Evolutionary conservation across 164 flowering plant species (phyloP), one percentile per base, ranked within the genome.

Genomic region (Litsea cubeba): DNA sequence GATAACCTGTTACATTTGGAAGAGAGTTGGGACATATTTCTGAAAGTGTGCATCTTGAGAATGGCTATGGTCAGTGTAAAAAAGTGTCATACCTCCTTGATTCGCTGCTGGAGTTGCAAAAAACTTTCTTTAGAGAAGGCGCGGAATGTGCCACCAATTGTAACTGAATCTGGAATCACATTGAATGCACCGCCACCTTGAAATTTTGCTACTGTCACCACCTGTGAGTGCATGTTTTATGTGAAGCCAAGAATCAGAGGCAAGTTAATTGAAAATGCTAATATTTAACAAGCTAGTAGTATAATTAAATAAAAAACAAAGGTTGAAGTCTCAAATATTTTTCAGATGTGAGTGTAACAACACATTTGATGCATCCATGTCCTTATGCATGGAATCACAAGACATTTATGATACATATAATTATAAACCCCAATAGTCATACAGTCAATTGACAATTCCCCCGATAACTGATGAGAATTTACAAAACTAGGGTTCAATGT

Each of bases 171-270:
- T 11, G 87, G 89, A 72, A 86, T 86, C 17, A 84, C 89, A 75
- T 86, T 86, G 65, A 86, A 83, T 69, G 89, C 86, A 51, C 79
- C 85, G 15, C 89, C 89, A 62, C 89, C 89, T 80, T 83, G 84
- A 76, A 86, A 82, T 50, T 83, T 84, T 17, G 82, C 87, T 49
- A 86, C 86, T 8, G 86, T 86, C 18, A 86, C 86, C 24, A 86
- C 87, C 89, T 86, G 84, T 60, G 76, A 51, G 62, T 70, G 70
- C 1, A 28, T 49, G 25, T 12, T 3, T 23, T 10, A 35, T 40
- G 22, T 40, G 50, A 68, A 35, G 54, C 49, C 30, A 2, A 62
- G 14, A 71, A 28, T 14, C 64, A 57, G 57, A 8, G 22, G 54
- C 5, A n/a, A 35, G 35, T 14, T 66, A 24, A 66, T 17, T 54